phyloP scores from a whole-genome alignment of 108 stramenopile species.

The Cyclotella sp. region DNA sequence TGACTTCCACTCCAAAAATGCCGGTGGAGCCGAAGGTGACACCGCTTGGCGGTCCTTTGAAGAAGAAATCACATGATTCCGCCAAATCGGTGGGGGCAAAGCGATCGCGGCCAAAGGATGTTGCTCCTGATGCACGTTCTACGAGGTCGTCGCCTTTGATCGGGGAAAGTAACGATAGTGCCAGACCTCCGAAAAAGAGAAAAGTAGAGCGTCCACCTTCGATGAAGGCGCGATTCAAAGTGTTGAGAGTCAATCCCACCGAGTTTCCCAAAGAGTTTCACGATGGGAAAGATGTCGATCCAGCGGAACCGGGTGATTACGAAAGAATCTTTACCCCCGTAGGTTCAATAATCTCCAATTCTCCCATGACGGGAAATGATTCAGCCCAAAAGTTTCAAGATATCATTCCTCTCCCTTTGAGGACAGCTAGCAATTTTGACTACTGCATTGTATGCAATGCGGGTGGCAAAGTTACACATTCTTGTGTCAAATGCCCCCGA shows the following conservation, averaged over 20 bases:
- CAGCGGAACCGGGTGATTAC: conserved; percentile 60
- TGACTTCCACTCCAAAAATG: conserved; percentile 7
- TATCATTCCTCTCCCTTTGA: conserved; percentile 13
- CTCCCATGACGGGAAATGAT: not conserved
- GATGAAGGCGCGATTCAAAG: not conserved
- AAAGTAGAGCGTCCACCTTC: conserved; percentile 7
- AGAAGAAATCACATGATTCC: not conserved
- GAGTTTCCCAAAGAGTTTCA: conserved; percentile 74
- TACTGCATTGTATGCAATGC: conserved; percentile 14
- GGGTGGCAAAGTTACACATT: not conserved
- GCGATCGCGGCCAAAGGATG: conserved; percentile 9
- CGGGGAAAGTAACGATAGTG: conserved; percentile 1
- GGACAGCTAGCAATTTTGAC: conserved; percentile 7
- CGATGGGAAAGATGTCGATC: conserved; percentile 58
- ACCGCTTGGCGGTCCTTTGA: conserved; percentile 9
- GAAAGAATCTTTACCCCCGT: conserved; percentile 56
- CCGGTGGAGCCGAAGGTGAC: conserved; percentile 2
- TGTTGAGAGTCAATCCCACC: conserved; percentile 66
- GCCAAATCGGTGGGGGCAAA: not conserved
- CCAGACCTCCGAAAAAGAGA: conserved; percentile 26
- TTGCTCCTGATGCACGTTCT: conserved; percentile 8
- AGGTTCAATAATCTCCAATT: conserved; percentile 31
- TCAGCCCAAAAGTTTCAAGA: conserved; percentile 30
- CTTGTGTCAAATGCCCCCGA: conserved; percentile 31
- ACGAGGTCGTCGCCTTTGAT: conserved; percentile 31